Evolutionary conservation across 495 filamentous ascomycete species (phyloP).

Genomic region (Podospora pseudopauciseta): DNA sequence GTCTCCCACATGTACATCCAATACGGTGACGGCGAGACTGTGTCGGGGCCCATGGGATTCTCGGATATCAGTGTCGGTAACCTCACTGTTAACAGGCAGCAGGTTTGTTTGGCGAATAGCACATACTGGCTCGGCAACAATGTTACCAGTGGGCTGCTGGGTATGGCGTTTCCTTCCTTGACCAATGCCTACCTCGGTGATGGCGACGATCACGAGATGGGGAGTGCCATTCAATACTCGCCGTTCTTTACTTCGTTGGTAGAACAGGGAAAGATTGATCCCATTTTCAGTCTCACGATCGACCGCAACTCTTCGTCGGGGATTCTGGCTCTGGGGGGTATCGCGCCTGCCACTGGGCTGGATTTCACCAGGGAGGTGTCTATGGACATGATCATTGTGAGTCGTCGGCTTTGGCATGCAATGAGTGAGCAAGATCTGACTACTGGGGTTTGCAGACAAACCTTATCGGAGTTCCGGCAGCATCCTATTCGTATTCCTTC

Average conservation of each 20-base stretch:
- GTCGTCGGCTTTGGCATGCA: constrained; percentile 6
- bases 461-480: constrained; percentile 25
- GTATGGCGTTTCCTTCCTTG: constrained; percentile 57
- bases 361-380: constrained; percentile 27
- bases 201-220: constrained; percentile 26
- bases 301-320: constrained; percentile 39
- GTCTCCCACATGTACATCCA: constrained; percentile 54
- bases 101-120: constrained; percentile 35
- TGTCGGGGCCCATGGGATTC: constrained; percentile 55
- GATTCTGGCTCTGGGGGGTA: constrained; percentile 52
- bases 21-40: constrained; percentile 57
- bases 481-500: constrained; percentile 37
- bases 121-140: constrained; percentile 47
- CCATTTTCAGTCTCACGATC: constrained; percentile 55
- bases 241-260: constrained; percentile 59
- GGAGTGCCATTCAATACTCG: constrained; percentile 44
- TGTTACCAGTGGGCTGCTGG: constrained; percentile 54
- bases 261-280: constrained; percentile 46
- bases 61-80: constrained; percentile 55
- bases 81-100: constrained; percentile 52
- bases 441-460: constrained; percentile 19
- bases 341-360: constrained; percentile 35
- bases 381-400: constrained; percentile 42
- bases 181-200: constrained; percentile 44
- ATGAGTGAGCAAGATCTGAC: background rate